Percentiles rank a stretch among this genome's conserved stretches.
phyloP scores from a whole-genome alignment of 1,284 basidiomycete species.

The Tilletiopsis washingtonensis region DNA sequence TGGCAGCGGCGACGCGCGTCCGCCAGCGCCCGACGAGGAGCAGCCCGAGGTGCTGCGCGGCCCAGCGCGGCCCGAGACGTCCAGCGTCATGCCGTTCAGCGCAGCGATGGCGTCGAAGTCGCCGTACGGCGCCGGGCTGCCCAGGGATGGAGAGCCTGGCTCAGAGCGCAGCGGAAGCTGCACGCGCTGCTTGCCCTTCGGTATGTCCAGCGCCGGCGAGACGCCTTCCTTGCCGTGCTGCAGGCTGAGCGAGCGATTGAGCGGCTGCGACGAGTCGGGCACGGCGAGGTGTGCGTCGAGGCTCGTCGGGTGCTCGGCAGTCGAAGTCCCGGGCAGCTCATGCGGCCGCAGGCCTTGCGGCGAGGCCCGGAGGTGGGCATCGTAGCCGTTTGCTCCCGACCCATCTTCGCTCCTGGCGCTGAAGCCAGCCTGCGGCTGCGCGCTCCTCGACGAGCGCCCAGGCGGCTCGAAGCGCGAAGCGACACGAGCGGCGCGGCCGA shows the following conservation, averaged over 20 bases:
- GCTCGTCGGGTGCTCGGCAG: background rate
- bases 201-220: background rate
- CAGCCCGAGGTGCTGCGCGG: background rate
- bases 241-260: background rate
- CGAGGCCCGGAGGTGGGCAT: background rate
- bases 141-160: constrained; percentile 3
- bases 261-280: background rate
- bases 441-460: background rate
- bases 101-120: constrained; percentile 4
- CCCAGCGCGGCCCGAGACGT: background rate
- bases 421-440: no score
- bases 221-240: background rate
- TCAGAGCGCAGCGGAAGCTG: constrained; percentile 5
- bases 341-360: no score
- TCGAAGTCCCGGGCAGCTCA: background rate
- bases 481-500: background rate
- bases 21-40: background rate
- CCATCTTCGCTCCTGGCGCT: constrained; percentile 2
- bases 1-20: constrained; percentile 2
- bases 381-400: constrained; percentile 4
- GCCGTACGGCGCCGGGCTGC: background rate
- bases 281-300: no score
- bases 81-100: background rate
- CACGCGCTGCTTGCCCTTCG: background rate
- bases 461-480: constrained; percentile 1